Evolutionary conservation across 441 rosid genomes (phyloP).

Genomic region (Kokia cookei): DNA sequence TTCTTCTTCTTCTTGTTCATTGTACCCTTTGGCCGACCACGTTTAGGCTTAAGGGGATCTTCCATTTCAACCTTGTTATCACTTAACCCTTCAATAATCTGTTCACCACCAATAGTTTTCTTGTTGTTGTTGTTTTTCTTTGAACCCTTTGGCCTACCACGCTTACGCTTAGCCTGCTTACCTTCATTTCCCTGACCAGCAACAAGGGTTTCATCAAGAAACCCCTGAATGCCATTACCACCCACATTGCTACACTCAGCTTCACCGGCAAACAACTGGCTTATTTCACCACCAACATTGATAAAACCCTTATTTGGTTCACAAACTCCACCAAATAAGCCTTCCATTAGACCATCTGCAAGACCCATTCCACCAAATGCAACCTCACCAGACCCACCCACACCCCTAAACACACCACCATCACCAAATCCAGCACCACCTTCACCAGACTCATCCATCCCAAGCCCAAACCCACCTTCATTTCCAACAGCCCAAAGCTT

Average conservation of each 20-base stretch:
- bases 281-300: slow-evolving; percentile 18
- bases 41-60: not conserved
- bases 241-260: slow-evolving; percentile 17
- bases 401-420: slow-evolving; percentile 13
- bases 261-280: slow-evolving; percentile 23
- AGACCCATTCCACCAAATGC: slow-evolving; percentile 12
- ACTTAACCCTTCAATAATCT: not conserved
- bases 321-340: slow-evolving; percentile 6
- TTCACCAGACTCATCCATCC: slow-evolving; percentile 5
- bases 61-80: not conserved
- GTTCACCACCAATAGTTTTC: slow-evolving; percentile 8
- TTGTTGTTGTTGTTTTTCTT: slow-evolving; percentile 10
- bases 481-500: slow-evolving; percentile 18
- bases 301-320: slow-evolving; percentile 10
- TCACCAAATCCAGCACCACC: slow-evolving; percentile 10
- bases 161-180: slow-evolving; percentile 7
- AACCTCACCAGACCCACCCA: slow-evolving; percentile 18
- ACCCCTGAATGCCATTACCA: slow-evolving; percentile 21
- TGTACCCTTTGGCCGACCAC: slow-evolving; percentile 22
- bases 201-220: slow-evolving; percentile 21
- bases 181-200: slow-evolving; percentile 6
- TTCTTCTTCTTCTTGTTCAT: not conserved
- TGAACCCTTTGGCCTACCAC: slow-evolving; percentile 37
- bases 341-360: slow-evolving; percentile 1
- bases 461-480: slow-evolving; percentile 18